Conservation (phyloP, 1,284 basidiomycete species). For the Afroboletus lepidellus region DNA sequence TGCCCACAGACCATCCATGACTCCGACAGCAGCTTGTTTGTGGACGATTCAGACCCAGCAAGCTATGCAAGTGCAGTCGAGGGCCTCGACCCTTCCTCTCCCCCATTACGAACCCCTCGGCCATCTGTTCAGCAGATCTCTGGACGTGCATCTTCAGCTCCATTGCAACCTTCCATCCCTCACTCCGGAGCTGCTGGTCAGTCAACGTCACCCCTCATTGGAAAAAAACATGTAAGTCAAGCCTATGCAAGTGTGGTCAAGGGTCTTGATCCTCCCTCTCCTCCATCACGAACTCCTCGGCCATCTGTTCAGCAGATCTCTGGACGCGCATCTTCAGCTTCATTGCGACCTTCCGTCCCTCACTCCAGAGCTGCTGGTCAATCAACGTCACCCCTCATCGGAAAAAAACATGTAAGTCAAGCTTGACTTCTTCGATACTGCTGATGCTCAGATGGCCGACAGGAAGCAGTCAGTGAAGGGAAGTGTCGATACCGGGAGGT, state of each 20-base stretch:
- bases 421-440: too few species aligned
- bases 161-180: background rate
- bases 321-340: background rate
- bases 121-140: background rate
- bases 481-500: background rate
- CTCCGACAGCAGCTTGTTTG: background rate
- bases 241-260: background rate
- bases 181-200: background rate
- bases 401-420: background rate
- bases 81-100: background rate
- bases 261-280: background rate
- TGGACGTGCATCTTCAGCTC: background rate
- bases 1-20: background rate
- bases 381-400: too few species aligned
- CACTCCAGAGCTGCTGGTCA: background rate
- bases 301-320: background rate
- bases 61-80: background rate
- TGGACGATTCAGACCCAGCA: background rate
- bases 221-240: too few species aligned
- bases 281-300: background rate
- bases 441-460: too few species aligned
- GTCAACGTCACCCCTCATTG: too few species aligned
- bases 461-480: background rate
- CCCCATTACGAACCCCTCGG: background rate
- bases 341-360: background rate